Evolutionary conservation across 1,284 basidiomycete species (phyloP).

Genomic region (Malassezia pachydermatis): DNA sequence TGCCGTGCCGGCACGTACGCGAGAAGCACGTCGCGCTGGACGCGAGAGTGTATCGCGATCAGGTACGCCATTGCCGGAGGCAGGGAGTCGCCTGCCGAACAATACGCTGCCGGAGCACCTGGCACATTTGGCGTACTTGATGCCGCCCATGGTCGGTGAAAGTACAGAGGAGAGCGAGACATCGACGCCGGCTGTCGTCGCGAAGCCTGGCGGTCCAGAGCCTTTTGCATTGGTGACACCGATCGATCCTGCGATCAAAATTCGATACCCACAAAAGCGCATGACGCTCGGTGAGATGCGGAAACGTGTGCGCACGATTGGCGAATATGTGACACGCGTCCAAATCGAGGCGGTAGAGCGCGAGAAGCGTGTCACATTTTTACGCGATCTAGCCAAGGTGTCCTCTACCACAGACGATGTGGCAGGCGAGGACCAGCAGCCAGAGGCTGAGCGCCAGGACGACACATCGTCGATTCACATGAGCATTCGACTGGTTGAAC

Average conservation of each 20-base stretch:
- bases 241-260: slow-evolving; percentile 74
- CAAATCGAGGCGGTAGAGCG: slow-evolving; percentile 49
- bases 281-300: slow-evolving; percentile 94
- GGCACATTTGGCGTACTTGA: slow-evolving; percentile 69
- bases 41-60: slow-evolving; percentile 21
- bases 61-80: slow-evolving; percentile 27
- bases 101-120: slow-evolving; percentile 84
- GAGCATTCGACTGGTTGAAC: slow-evolving; percentile 43
- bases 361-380: slow-evolving; percentile 37
- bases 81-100: not conserved
- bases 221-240: slow-evolving; percentile 30
- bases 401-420: not conserved
- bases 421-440: not conserved
- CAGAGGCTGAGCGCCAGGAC: not conserved
- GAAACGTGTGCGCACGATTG: slow-evolving; percentile 77
- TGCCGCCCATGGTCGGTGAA: slow-evolving; percentile 59
- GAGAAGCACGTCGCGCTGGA: slow-evolving; percentile 7
- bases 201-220: slow-evolving; percentile 16
- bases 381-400: slow-evolving; percentile 55
- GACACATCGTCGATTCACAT: slow-evolving; percentile 19
- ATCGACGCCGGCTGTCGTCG: not conserved
- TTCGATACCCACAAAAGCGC: slow-evolving; percentile 85
- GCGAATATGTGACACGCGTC: slow-evolving; percentile 65
- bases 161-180: not conserved
- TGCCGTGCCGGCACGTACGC: slow-evolving; percentile 10